Evolutionary conservation across 306 rosid genomes (phyloP).

Genomic region (Aeschynomene evenia): DNA sequence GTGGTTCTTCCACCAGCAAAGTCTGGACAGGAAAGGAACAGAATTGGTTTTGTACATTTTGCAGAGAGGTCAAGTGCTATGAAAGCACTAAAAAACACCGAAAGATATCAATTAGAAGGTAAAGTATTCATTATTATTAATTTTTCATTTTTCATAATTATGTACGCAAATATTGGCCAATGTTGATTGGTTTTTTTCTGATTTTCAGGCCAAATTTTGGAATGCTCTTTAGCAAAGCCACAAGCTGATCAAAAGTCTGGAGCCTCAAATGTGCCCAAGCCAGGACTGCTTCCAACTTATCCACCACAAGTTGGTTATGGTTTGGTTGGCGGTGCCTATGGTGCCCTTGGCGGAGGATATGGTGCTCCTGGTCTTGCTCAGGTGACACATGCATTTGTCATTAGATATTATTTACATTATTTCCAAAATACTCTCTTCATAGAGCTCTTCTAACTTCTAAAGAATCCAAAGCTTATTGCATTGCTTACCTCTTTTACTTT

Average conservation of each 20-base stretch:
- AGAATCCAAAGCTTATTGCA: constrained; percentile 4
- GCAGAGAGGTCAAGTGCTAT: constrained; percentile 86
- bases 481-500: constrained; percentile 1
- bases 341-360: constrained; percentile 74
- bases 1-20: constrained; percentile 94
- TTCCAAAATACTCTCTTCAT: constrained; percentile 3
- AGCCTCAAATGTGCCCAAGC: constrained; percentile 58
- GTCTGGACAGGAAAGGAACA: constrained; percentile 81
- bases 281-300: constrained; percentile 83
- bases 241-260: constrained; percentile 85
- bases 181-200: constrained; percentile 13
- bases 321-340: constrained; percentile 72
- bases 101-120: constrained; percentile 90
- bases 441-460: neutral
- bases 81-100: constrained; percentile 91
- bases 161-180: constrained; percentile 11
- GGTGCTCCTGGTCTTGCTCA: constrained; percentile 73
- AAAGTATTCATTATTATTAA: constrained; percentile 3
- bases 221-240: constrained; percentile 97
- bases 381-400: constrained; percentile 41
- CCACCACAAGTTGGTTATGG: constrained; percentile 76
- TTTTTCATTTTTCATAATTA: constrained; percentile 5
- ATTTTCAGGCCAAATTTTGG: constrained; percentile 75
- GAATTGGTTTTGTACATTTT: constrained; percentile 97
- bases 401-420: constrained; percentile 1